Base-by-base conservation (phyloP, 495 filamentous ascomycete species). In the Penicillium parvum region DNA sequence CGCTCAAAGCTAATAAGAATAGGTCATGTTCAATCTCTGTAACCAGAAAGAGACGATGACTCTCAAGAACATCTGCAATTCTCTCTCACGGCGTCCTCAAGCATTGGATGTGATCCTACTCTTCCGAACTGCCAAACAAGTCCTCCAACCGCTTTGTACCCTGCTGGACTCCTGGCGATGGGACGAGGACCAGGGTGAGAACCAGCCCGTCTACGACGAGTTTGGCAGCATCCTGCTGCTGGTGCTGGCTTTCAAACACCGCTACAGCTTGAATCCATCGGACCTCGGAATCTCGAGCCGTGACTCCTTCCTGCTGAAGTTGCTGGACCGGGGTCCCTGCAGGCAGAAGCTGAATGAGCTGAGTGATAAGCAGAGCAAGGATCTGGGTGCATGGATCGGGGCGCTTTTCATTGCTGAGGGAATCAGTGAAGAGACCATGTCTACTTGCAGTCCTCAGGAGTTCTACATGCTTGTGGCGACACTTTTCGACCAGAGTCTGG, bases 151-250 rank as follows among this genome's bases (percentile, higher is more conserved):
- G 12, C 68, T 98, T 9, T 96, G 90, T 55, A 74, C 83, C 21
- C 65, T 96, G 7, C 68, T 98, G 7, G 89, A 97, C 63, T 80
- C 81, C 33, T 98, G 91, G 92, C 75, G 77, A 12, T 94, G 91
- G 64, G 91, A 96, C 46, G 91, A 95, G 49, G 91, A 96, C 40
- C 88, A 95, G 58, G 73, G 83, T 25, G 92, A 98, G 58, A 92
- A 92, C 52, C 90, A 96, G 57, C 92, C 91, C 0, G 85, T 96
- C 1, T 97, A 97, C 54, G 91, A 97, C 49, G 94, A 98, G 47
- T 98, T 97, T 45, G 88, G 90, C 0, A 85, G 86, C 29, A 84
- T 96, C 11, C 69, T 97, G 5, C 75, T 97, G 3, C 70, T 98
- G 1, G 75, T 96, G 0, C 65, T 95, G 14, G 84, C 85, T 0